Conservation (phyloP, 495 filamentous ascomycete species). For the Penicillium cinerascens region DNA sequence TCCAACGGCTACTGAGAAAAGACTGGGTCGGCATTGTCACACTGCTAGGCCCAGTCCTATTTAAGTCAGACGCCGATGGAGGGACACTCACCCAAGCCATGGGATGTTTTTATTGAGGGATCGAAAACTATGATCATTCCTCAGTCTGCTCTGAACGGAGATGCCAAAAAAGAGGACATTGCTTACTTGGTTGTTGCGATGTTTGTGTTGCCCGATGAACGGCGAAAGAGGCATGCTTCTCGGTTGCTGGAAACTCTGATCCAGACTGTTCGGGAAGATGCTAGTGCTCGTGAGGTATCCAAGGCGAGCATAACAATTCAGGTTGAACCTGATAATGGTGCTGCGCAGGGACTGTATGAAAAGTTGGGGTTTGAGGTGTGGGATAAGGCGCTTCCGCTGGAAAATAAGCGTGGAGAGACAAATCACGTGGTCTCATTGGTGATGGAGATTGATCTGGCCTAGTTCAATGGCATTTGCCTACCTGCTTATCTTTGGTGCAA, state of each 20-base stretch:
- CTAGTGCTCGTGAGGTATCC: conserved; percentile 11
- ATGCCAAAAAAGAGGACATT: conserved; percentile 18
- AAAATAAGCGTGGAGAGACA: neutral
- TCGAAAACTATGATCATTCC: too few relatives aligned
- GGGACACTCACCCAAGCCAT: conserved; percentile 1
- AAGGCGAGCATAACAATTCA: conserved; percentile 28
- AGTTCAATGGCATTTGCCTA: too few relatives aligned
- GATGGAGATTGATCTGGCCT: conserved; percentile 1
- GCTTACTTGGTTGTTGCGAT: conserved; percentile 31
- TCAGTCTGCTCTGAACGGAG: too few relatives aligned
- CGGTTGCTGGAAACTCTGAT: conserved; percentile 37
- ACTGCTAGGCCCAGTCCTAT: conserved; percentile 25
- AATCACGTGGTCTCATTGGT: conserved; percentile 1
- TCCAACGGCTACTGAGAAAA: conserved; percentile 11
- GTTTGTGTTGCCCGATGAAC: conserved; percentile 43
- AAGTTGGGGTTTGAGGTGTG: conserved; percentile 39
- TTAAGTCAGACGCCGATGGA: conserved; percentile 18
- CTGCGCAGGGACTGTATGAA: conserved; percentile 42
- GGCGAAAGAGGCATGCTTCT: conserved; percentile 42
- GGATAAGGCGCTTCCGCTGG: conserved; percentile 19
- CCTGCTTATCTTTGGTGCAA: too few relatives aligned
- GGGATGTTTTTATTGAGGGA: conserved; percentile 11
- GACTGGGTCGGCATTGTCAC: conserved; percentile 28
- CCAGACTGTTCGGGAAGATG: conserved; percentile 22
- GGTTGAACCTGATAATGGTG: conserved; percentile 35